A percentile compares a stretch with the other conserved stretches of the same genome.
Evolutionary conservation across 2,329 filamentous ascomycete genomes (phyloP).

Genomic region (Pseudogymnoascus sp.): DNA sequence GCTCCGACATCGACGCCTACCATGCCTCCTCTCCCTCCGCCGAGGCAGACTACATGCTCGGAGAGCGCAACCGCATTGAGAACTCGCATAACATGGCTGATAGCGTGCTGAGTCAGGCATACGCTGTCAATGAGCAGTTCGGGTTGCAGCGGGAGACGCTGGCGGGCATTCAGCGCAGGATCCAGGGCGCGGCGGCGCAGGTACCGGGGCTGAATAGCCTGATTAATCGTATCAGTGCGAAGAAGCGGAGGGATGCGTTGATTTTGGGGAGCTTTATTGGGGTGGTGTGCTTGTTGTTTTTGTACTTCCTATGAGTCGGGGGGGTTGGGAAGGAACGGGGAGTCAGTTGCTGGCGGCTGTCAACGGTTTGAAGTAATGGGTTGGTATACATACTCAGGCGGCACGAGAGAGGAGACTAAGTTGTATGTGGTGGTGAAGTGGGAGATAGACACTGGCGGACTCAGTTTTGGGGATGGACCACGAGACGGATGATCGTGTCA

Average conservation of each 20-base stretch:
- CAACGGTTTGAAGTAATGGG: not conserved
- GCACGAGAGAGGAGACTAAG: not conserved
- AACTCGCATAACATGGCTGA: slow-evolving; percentile 85
- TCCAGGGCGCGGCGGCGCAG: slow-evolving; percentile 79
- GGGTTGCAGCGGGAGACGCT: slow-evolving; percentile 78
- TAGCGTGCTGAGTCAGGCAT: slow-evolving; percentile 85
- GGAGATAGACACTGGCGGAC: not conserved
- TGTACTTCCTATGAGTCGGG: slow-evolving; percentile 59
- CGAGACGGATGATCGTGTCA: not conserved
- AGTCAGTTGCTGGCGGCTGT: slow-evolving; percentile 6
- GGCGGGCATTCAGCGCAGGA: slow-evolving; percentile 79
- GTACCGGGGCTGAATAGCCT: slow-evolving; percentile 88
- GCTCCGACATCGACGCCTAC: slow-evolving; percentile 86
- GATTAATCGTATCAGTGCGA: slow-evolving; percentile 85
- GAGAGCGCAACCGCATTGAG: slow-evolving; percentile 77
- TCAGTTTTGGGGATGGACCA: not conserved
- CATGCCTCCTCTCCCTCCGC: slow-evolving; percentile 70
- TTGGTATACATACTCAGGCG: not conserved
- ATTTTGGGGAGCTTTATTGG: slow-evolving; percentile 89
- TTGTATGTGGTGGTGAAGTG: not conserved
- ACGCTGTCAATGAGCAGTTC: slow-evolving; percentile 92
- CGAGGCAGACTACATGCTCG: slow-evolving; percentile 95
- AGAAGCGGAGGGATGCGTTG: slow-evolving; percentile 89
- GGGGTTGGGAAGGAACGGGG: not conserved
- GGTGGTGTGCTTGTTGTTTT: slow-evolving; percentile 78